A percentile compares a stretch with the other conserved stretches of the same genome.
Conservation (phyloP, 352 stramenopile genomes). For the Albugo laibachii region DNA sequence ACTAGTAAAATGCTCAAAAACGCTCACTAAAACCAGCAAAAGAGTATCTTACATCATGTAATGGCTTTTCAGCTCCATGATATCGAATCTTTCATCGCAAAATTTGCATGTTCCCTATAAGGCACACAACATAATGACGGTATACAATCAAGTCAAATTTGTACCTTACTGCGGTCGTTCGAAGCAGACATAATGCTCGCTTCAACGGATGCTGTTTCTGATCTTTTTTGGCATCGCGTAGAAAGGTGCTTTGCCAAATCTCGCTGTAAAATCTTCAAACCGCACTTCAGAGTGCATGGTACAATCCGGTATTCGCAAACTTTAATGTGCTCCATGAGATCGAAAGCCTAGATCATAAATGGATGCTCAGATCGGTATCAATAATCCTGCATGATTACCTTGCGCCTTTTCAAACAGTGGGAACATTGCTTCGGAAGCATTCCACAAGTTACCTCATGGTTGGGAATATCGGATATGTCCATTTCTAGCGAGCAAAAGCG, state of each 20-base stretch:
- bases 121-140: too few relatives aligned
- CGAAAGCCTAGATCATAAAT: slow-evolving; percentile 16
- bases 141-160: neutral
- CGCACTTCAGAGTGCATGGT: slow-evolving; percentile 51
- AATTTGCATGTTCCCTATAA: slow-evolving; percentile 49
- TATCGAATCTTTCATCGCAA: slow-evolving; percentile 47
- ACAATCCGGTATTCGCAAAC: slow-evolving; percentile 64
- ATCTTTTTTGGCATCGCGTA: slow-evolving; percentile 35
- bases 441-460: slow-evolving; percentile 59
- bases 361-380: too few relatives aligned
- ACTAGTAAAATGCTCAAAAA: slow-evolving; percentile 9
- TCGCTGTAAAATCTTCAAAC: slow-evolving; percentile 58
- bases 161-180: neutral
- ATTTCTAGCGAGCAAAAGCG: slow-evolving; percentile 36
- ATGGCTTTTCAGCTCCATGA: slow-evolving; percentile 28
- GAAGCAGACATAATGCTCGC: neutral
- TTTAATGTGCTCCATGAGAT: slow-evolving; percentile 67
- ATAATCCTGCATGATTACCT: slow-evolving; percentile 10
- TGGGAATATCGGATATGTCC: slow-evolving; percentile 19
- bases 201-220: neutral
- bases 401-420: slow-evolving; percentile 58
- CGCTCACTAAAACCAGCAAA: neutral
- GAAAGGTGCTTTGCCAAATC: slow-evolving; percentile 56
- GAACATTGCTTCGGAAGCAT: slow-evolving; percentile 58
- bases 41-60: slow-evolving; percentile 22